Conservation (phyloP, 2,329 filamentous ascomycete species). For the Talaromyces sp. region DNA sequence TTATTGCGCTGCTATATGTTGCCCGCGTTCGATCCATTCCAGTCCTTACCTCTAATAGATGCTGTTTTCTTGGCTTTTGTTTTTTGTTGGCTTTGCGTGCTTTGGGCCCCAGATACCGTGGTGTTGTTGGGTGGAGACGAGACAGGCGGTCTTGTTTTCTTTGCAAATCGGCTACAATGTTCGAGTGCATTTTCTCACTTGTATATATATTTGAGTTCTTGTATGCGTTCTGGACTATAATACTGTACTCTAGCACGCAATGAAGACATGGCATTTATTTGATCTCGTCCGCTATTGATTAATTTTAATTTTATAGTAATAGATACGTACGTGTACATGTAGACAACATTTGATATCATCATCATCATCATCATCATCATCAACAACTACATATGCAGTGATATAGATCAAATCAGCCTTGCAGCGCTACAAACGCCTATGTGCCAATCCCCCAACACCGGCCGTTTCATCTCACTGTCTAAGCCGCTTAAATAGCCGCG, state of each 20-base stretch:
- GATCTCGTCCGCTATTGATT: too few relatives aligned
- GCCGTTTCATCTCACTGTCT: background rate
- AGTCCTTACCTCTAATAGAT: background rate
- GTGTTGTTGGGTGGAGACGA: background rate
- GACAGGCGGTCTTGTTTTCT: background rate
- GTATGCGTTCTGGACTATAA: constrained; percentile 1
- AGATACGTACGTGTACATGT: too few relatives aligned
- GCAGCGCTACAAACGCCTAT: background rate
- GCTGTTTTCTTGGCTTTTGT: background rate
- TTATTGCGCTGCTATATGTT: constrained; percentile 1
- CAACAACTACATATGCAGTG: background rate
- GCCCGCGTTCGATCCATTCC: background rate
- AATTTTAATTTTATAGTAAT: too few relatives aligned
- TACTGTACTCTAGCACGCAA: constrained; percentile 2
- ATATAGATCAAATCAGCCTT: background rate
- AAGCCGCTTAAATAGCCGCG: background rate
- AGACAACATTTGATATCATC: too few relatives aligned
- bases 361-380: too few relatives aligned
- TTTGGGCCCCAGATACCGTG: background rate
- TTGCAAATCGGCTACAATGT: background rate
- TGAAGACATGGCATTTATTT: background rate
- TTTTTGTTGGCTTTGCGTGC: background rate
- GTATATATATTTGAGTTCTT: background rate
- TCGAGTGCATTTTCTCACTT: background rate
- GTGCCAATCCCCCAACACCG: background rate